A percentile compares a stretch with the other conserved stretches of the same genome.
These are phyloP conservation scores for Pseudocercospora macadamiae DNA, from an alignment of 2,329 filamentous ascomycete species.

Conservation along the genomic window DNA sequence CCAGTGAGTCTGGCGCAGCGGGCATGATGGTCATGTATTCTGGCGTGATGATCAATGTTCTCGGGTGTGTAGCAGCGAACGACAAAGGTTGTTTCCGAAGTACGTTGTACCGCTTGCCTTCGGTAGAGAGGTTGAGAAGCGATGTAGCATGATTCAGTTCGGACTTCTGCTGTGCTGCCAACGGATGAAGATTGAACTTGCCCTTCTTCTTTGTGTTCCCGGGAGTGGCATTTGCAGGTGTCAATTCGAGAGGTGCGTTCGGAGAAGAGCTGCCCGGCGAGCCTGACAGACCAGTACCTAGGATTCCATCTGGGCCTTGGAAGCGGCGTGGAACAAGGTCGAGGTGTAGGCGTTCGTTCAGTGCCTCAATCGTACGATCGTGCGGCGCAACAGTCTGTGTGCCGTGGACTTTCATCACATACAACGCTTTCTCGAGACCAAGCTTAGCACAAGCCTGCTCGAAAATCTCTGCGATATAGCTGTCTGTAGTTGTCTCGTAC, in stretches of 20 bases:
- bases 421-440: conserved; percentile 75
- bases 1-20: conserved; percentile 40
- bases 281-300: conserved; percentile 67
- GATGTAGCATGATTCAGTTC: conserved; percentile 27
- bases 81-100: conserved; percentile 83
- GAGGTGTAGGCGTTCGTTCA: conserved; percentile 73
- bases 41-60: conserved; percentile 77
- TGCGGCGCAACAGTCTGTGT: conserved; percentile 75
- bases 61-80: conserved; percentile 74
- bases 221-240: conserved; percentile 40
- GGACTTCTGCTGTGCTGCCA: conserved; percentile 56
- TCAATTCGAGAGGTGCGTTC: conserved; percentile 64
- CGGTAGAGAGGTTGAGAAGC: conserved; percentile 48
- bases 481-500: conserved; percentile 77
- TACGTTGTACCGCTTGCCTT: conserved; percentile 71
- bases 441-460: conserved; percentile 77
- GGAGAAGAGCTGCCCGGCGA: conserved; percentile 72
- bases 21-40: conserved; percentile 88
- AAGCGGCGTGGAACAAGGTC: conserved; percentile 77
- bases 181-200: conserved; percentile 56
- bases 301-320: conserved; percentile 53
- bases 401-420: conserved; percentile 75
- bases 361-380: conserved; percentile 77
- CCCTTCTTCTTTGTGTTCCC: conserved; percentile 33
- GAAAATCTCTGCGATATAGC: conserved; percentile 79